A percentile compares a stretch with the other conserved stretches of the same genome.
phyloP scores from a whole-genome alignment of 78 protist species.

The Polysphondylium violaceum region DNA sequence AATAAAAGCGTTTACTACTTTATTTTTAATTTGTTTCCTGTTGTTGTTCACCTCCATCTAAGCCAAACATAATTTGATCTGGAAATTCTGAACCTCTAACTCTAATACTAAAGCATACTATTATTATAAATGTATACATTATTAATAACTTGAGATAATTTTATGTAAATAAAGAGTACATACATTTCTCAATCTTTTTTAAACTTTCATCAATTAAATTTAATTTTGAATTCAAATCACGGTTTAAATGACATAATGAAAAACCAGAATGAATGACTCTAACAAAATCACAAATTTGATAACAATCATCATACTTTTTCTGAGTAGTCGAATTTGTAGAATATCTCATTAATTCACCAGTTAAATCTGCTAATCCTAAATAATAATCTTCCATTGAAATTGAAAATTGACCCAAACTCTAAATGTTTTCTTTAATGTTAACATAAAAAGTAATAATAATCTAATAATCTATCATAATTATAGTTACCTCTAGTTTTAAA shows the following conservation, averaged over 20 bases:
- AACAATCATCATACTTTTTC: constrained; percentile 24
- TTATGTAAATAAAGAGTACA: not conserved
- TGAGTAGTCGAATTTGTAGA: constrained; percentile 27
- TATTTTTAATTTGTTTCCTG: no score
- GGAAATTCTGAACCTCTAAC: constrained; percentile 62
- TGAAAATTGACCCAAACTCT: constrained; percentile 5
- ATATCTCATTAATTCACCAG: constrained; percentile 80
- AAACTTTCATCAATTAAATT: constrained; percentile 28
- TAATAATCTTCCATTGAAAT: constrained; percentile 66
- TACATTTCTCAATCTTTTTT: constrained; percentile 70
- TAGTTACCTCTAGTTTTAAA: not conserved
- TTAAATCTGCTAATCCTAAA: constrained; percentile 70
- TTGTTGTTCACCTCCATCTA: no score
- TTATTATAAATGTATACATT: not conserved
- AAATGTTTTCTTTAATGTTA: no score
- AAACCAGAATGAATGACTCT: constrained; percentile 20
- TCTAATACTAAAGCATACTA: constrained; percentile 68
- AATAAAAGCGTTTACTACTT: no score
- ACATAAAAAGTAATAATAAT: not conserved
- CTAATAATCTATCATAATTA: no score
- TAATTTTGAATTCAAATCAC: constrained; percentile 13
- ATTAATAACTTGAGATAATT: not conserved
- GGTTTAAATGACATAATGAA: constrained; percentile 15
- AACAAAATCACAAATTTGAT: constrained; percentile 21
- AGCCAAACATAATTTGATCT: not conserved